phyloP scores from a whole-genome alignment of 192 early-diverging fungal species.

The Chytriomyces confervae region DNA sequence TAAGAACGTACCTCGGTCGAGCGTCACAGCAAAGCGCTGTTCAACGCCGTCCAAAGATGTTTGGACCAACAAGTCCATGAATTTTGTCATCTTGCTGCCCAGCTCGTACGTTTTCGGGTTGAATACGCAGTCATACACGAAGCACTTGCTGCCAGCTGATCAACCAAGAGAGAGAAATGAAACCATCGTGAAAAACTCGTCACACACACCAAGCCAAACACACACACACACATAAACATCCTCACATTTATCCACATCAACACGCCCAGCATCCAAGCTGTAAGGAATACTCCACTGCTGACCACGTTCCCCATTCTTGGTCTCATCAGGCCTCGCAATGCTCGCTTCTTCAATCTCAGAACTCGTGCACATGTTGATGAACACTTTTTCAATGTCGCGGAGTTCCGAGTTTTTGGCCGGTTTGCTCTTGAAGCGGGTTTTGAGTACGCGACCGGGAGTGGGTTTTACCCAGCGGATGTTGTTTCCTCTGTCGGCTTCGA shows the following conservation, averaged over 20 bases:
- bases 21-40: conserved; percentile 49
- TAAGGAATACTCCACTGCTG: conserved; percentile 62
- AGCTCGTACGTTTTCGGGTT: conserved; percentile 55
- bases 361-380: conserved; percentile 60
- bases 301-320: conserved; percentile 34
- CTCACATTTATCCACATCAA: conserved; percentile 58
- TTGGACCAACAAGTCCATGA: conserved; percentile 48
- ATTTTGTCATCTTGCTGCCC: conserved; percentile 36
- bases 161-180: not conserved
- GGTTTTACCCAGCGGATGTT: conserved; percentile 61
- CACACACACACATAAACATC: not conserved
- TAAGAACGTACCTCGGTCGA: conserved; percentile 10
- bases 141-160: conserved; percentile 47
- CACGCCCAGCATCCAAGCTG: conserved; percentile 46
- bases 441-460: conserved; percentile 49
- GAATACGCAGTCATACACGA: conserved; percentile 64
- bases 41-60: conserved; percentile 62
- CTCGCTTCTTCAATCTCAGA: conserved; percentile 51
- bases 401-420: not conserved
- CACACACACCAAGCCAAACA: not conserved
- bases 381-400: conserved; percentile 50
- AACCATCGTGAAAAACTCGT: conserved; percentile 14
- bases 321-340: not conserved
- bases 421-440: conserved; percentile 39
- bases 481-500: conserved; percentile 61